Conservation (phyloP, 495 filamentous ascomycete species). For the Aspergillus bertholletiae region DNA sequence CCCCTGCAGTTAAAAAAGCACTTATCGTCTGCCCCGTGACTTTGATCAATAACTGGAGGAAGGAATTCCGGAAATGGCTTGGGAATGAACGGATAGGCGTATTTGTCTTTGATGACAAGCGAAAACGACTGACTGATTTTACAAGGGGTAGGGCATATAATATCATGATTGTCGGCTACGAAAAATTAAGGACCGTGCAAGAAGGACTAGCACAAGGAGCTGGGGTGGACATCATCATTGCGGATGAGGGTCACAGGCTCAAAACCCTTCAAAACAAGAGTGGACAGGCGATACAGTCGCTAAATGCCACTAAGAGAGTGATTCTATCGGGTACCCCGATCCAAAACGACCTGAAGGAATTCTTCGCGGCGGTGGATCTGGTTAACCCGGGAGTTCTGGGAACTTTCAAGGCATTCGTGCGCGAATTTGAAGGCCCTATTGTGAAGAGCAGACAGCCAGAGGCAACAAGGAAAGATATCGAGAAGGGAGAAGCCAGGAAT, state of each 20-base stretch:
- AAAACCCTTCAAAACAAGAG: constrained; percentile 83
- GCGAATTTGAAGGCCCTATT: constrained; percentile 71
- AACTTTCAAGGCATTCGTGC: constrained; percentile 64
- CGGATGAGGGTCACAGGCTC: constrained; percentile 77
- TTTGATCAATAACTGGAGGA: constrained; percentile 76
- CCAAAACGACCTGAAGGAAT: constrained; percentile 78
- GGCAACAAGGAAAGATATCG: constrained; percentile 60
- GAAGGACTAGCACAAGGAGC: constrained; percentile 61
- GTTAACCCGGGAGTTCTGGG: constrained; percentile 75
- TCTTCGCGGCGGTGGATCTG: constrained; percentile 75
- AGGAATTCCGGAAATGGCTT: constrained; percentile 79
- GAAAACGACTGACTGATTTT: constrained; percentile 67
- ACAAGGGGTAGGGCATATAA: constrained; percentile 72
- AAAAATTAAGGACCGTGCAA: constrained; percentile 68
- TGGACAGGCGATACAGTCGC: constrained; percentile 66
- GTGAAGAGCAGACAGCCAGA: constrained; percentile 69
- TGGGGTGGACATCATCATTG: constrained; percentile 74
- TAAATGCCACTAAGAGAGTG: constrained; percentile 64
- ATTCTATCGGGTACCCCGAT: constrained; percentile 77
- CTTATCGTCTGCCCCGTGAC: constrained; percentile 80
- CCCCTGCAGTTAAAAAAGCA: constrained; percentile 70
- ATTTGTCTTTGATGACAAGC: constrained; percentile 66
- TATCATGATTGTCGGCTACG: constrained; percentile 82
- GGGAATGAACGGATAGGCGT: constrained; percentile 75
- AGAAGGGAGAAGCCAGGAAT: constrained; percentile 67